A percentile compares a stretch with the other conserved stretches of the same genome.
Conservation (phyloP, 352 stramenopile genomes). For the Blastocystis sp. region DNA sequence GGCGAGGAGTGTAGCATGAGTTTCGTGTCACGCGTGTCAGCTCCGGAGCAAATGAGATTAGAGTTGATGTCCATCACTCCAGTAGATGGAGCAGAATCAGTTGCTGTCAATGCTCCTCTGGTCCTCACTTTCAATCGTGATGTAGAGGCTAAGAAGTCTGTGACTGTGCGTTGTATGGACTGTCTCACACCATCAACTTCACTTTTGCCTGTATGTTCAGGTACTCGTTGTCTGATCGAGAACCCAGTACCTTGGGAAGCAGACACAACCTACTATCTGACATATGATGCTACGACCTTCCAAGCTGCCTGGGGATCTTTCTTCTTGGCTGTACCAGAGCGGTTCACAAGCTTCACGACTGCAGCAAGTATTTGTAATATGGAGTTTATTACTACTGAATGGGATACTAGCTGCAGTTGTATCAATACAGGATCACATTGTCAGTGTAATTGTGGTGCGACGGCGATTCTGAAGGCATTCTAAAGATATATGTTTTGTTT, state of each 20-base stretch:
- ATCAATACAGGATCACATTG: constrained; percentile 53
- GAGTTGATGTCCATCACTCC: not conserved
- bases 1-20: not conserved
- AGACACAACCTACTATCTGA: constrained; percentile 32
- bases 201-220: not conserved
- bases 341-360: constrained; percentile 50
- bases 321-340: not conserved
- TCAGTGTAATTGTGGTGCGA: constrained; percentile 56
- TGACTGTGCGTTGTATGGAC: constrained; percentile 30
- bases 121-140: constrained; percentile 24
- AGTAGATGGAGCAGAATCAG: constrained; percentile 23
- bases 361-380: constrained; percentile 26
- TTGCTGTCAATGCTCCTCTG: not conserved
- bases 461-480: constrained; percentile 53
- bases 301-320: not conserved
- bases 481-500: constrained; percentile 23
- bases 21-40: not conserved
- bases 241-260: constrained; percentile 28
- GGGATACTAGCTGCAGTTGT: constrained; percentile 40
- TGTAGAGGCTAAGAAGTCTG: not conserved
- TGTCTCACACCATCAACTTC: not conserved
- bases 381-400: constrained; percentile 52
- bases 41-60: not conserved
- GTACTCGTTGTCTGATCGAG: not conserved
- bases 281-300: constrained; percentile 52